Base-by-base conservation (phyloP, 768 basidiomycete species). In the Cystobasidium onofrii region DNA sequence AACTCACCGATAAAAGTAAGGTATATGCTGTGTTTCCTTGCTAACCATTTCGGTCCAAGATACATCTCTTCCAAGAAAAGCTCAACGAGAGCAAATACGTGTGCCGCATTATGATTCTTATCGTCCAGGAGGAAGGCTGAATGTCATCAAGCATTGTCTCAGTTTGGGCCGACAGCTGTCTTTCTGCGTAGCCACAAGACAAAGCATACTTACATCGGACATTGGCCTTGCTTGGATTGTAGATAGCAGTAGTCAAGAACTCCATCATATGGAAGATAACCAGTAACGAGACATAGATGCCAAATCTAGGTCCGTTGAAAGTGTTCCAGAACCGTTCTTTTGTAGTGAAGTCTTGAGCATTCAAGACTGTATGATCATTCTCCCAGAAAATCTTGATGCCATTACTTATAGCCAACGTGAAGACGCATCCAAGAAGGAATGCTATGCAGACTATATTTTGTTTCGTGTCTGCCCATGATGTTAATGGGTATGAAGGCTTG, bases 41-140 rank as follows among this genome's bases (percentile, higher is more conserved):
- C 34, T 1, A 75, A 64, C 34, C 61, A 75, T 27, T 44, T 31
- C 7, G 43, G 64, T 1, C 76, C 75, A 4, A 79, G 64, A 62
- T 41, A 77, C 3, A 73, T 73, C 23, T 78, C 77, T 63, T 75
- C 87, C 44, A 90, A 69, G 64, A 95, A 80, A 81, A 92, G 93
- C 83, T 99, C 96, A 12, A 84, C 23, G 1, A 98, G 73, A 0
- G 92, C 96, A 57, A 86, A 82, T 25, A 85, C 82, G 80, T 98
- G 90, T 2, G 94, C 93, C 60, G 89, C 78, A 78, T 92, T 91
- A 81, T 99, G 84, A 1, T 82, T 79, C 0, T 92, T 92, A 80
- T 98, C 98, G 77, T 97, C 90, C 34, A 99, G 84, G 3, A 99
- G 85, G 81, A 91, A 99, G 0, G 96, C 96, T 99, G 74, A 3